A percentile compares a stretch with the other conserved stretches of the same genome.
These are phyloP conservation scores for Hansenula anomala DNA, from an alignment of 1,139 yeast species.

Conservation along the genomic window DNA sequence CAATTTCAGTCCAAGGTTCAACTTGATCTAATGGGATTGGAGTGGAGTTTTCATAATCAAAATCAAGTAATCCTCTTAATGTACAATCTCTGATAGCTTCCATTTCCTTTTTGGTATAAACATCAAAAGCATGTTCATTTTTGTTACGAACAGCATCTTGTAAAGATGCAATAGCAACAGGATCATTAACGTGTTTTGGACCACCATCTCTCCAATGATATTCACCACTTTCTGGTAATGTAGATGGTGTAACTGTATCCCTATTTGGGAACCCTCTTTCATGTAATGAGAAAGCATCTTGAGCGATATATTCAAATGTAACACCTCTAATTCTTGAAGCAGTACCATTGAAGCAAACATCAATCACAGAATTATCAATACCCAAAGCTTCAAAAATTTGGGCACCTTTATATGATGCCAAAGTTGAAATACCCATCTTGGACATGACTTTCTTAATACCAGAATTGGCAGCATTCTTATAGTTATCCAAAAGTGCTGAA, in stretches of 20 bases:
- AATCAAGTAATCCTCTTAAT: conserved; percentile 86
- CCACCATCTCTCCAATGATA: conserved; percentile 99
- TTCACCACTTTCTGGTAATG: conserved; percentile 91
- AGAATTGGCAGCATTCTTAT: conserved; percentile 77
- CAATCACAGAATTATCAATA: conserved; percentile 91
- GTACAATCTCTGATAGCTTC: conserved; percentile 94
- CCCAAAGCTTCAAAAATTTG: conserved; percentile 97
- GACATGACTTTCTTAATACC: conserved; percentile 97
- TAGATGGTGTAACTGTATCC: conserved; percentile 59
- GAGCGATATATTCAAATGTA: conserved; percentile 92
- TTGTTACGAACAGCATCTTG: conserved; percentile 98
- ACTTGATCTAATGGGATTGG: conserved; percentile 95
- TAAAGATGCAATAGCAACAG: conserved; percentile 88
- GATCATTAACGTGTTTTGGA: conserved; percentile 90
- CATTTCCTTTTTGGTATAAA: conserved; percentile 83
- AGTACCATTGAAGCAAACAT: conserved; percentile 94
- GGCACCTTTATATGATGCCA: conserved; percentile 97
- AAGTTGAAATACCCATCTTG: conserved; percentile 97
- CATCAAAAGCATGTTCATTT: conserved; percentile 88
- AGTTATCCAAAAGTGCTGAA: conserved; percentile 63
- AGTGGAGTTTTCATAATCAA: conserved; percentile 66
- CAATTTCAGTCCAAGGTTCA: conserved; percentile 99
- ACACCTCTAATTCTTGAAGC: conserved; percentile 96
- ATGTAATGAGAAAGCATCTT: conserved; percentile 91
- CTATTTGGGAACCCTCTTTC: conserved; percentile 88